Evolutionary conservation across 2,329 filamentous ascomycete species (phyloP).

Genomic region (Magnaporthiopsis poae): DNA sequence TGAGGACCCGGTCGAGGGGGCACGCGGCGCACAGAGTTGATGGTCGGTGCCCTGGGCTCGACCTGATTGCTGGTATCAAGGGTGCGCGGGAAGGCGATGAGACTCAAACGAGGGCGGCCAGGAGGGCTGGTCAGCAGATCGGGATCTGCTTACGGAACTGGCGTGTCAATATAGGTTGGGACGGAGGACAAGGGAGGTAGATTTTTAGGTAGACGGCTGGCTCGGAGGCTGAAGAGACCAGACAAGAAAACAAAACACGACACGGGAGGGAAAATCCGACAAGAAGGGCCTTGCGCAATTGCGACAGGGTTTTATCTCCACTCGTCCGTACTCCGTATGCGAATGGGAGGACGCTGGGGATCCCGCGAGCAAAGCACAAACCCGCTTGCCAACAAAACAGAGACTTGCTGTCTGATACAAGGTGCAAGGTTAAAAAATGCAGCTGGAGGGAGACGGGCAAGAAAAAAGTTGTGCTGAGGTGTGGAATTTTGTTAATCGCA

Average conservation of each 20-base stretch:
- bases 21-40: background rate
- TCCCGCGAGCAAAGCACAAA: background rate
- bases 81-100: background rate
- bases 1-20: background rate
- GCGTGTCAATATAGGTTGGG: background rate
- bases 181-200: background rate
- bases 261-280: background rate
- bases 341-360: background rate
- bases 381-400: background rate
- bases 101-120: background rate
- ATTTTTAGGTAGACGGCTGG: background rate
- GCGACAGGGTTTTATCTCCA: background rate
- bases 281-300: background rate
- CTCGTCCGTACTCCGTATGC: background rate
- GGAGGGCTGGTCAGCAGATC: background rate
- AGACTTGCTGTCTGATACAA: background rate
- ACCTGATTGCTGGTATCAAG: background rate
- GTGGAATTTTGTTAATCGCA: background rate
- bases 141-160: background rate
- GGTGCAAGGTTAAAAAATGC: background rate
- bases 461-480: background rate
- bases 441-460: background rate
- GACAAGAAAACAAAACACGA: background rate
- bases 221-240: background rate
- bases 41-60: background rate